phyloP scores from a whole-genome alignment of 2,329 filamentous ascomycete genomes.

The Emmonsia crescens region DNA sequence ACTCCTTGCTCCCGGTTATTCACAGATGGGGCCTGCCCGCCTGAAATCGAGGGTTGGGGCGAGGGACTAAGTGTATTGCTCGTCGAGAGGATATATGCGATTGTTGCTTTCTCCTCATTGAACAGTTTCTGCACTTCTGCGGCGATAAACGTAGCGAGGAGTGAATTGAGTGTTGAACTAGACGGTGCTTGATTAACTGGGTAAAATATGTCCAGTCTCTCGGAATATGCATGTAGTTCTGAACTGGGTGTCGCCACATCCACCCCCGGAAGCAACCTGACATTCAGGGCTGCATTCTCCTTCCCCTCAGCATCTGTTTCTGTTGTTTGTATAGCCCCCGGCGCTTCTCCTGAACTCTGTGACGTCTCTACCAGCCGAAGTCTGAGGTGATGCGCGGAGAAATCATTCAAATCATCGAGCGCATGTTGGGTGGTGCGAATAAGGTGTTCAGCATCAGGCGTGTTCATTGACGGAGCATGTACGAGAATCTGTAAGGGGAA shows the following conservation, averaged over 20 bases:
- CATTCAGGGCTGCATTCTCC: conserved; percentile 48
- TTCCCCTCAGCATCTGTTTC: conserved; percentile 7
- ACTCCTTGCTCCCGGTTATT: conserved; percentile 20
- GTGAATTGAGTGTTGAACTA: conserved; percentile 57
- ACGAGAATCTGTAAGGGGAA: conserved; percentile 78
- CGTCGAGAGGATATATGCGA: conserved; percentile 60
- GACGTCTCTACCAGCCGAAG: conserved; percentile 48
- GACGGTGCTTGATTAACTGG: conserved; percentile 57
- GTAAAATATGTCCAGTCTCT: conserved; percentile 69
- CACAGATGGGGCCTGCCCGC: conserved; percentile 23
- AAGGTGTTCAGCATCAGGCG: conserved; percentile 59
- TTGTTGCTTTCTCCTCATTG: conserved; percentile 76
- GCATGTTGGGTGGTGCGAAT: conserved; percentile 73
- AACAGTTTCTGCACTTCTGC: conserved; percentile 68
- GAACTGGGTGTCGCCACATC: conserved; percentile 43
- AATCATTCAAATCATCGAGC: conserved; percentile 77
- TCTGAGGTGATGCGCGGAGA: conserved; percentile 71
- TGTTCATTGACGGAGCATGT: conserved; percentile 54
- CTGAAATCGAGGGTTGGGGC: conserved; percentile 37
- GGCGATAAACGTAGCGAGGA: conserved; percentile 67
- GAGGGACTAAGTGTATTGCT: conserved; percentile 26
- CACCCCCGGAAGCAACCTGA: conserved; percentile 54
- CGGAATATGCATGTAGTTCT: conserved; percentile 56
- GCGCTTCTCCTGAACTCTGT: conserved; percentile 10
- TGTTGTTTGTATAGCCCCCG: neutral